phyloP scores from a whole-genome alignment of 768 basidiomycete genomes.

The Lactarius tabidus region DNA sequence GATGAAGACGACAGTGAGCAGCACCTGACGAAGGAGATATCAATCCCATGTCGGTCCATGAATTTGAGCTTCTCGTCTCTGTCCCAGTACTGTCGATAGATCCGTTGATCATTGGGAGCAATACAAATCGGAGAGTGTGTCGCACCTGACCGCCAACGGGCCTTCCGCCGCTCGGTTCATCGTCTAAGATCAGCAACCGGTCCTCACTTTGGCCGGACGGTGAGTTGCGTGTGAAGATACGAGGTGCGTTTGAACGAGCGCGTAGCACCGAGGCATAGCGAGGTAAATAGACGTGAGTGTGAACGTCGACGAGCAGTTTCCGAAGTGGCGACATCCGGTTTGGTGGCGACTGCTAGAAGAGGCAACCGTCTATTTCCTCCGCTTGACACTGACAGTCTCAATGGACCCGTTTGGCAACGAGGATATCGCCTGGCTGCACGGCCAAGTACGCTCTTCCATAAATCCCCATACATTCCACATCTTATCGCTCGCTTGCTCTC shows the following conservation, averaged over 20 bases:
- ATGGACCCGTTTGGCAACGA: constrained; percentile 14
- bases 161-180: constrained; percentile 74
- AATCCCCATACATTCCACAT: neutral
- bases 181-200: constrained; percentile 69
- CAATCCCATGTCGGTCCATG: constrained; percentile 80
- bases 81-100: constrained; percentile 62
- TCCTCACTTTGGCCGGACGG: constrained; percentile 54
- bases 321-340: constrained; percentile 23
- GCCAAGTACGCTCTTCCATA: neutral
- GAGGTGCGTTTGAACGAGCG: constrained; percentile 57
- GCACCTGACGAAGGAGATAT: constrained; percentile 74
- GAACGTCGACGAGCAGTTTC: constrained; percentile 66
- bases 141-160: constrained; percentile 72
- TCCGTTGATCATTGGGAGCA: neutral
- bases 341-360: neutral
- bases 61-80: constrained; percentile 72
- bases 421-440: constrained; percentile 16
- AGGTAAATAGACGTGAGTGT: constrained; percentile 83
- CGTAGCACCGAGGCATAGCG: constrained; percentile 70
- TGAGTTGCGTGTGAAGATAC: constrained; percentile 51
- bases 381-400: neutral
- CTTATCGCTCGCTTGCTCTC: neutral
- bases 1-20: constrained; percentile 9
- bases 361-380: neutral
- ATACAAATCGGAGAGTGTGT: neutral